Percentiles rank a stretch among this genome's conserved stretches.
Conservation (phyloP, 331 rosid genomes). For the Malus hybrid region DNA sequence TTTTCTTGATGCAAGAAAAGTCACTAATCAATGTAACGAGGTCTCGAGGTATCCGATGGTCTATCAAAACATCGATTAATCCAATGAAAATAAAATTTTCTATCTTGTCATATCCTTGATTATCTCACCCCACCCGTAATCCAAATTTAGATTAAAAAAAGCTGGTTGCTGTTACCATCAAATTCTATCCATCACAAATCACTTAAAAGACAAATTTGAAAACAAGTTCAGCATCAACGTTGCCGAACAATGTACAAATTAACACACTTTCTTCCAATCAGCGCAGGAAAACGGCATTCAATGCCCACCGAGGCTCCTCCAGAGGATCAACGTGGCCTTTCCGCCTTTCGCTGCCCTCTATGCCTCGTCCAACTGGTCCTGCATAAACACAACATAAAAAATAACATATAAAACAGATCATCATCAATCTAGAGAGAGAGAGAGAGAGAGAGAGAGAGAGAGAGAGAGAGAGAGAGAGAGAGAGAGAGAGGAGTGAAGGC, state of each 20-base stretch:
- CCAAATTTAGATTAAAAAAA: neutral
- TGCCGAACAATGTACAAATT: conserved; percentile 21
- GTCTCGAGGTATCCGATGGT: neutral
- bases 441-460: neutral
- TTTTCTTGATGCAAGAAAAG: too few relatives aligned
- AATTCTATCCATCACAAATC: conserved; percentile 33
- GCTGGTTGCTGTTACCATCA: conserved; percentile 10
- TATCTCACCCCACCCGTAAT: neutral
- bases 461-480: neutral
- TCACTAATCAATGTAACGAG: neutral
- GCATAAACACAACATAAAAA: neutral
- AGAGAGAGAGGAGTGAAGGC: neutral
- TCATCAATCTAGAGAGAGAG: too few relatives aligned
- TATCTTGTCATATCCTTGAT: neutral
- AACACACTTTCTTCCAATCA: conserved; percentile 34
- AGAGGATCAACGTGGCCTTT: neutral
- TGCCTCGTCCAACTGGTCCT: conserved; percentile 34
- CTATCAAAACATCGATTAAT: neutral
- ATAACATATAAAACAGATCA: neutral
- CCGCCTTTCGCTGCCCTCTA: conserved; percentile 5
- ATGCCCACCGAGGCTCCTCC: conserved; percentile 11
- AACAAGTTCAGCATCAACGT: conserved; percentile 21
- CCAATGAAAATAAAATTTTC: neutral
- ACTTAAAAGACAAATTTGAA: conserved; percentile 8
- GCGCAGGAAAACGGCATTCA: conserved; percentile 41